These are phyloP conservation scores for Naganishia albida DNA, from an alignment of 1,284 basidiomycete genomes.

Conservation along the genomic window DNA sequence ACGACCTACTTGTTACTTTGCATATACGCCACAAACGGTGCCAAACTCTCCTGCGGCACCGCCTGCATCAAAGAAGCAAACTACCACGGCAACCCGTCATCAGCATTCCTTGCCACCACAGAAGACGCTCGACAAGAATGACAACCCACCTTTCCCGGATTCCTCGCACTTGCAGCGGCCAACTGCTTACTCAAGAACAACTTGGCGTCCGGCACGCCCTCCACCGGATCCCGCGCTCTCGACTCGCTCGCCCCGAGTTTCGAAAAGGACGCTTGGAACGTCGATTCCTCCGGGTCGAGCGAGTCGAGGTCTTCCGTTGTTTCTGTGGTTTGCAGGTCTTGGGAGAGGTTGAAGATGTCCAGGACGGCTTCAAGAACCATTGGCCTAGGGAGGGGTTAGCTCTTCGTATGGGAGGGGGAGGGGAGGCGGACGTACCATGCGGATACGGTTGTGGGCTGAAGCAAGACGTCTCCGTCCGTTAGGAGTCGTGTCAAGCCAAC, in stretches of 20 bases:
- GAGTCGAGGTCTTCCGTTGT: conserved; percentile 58
- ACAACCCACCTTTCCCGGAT: conserved; percentile 45
- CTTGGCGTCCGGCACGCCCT: conserved; percentile 53
- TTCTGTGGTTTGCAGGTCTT: conserved; percentile 60
- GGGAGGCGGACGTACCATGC: conserved; percentile 63
- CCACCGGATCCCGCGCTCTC: conserved; percentile 53
- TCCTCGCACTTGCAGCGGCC: conserved; percentile 43
- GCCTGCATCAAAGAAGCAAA: conserved; percentile 28
- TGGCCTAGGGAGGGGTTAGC: conserved; percentile 58
- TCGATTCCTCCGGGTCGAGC: conserved; percentile 83
- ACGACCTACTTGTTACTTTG: conserved; percentile 26
- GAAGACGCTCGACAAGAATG: no score
- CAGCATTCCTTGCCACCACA: no score
- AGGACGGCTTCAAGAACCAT: conserved; percentile 68
- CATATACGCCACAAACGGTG: conserved; percentile 27
- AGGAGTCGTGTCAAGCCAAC: conserved; percentile 82
- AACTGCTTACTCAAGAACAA: conserved; percentile 51
- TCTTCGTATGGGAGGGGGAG: not conserved
- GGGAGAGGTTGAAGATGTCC: conserved; percentile 73
- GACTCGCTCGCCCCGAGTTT: conserved; percentile 75
- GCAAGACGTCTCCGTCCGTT: conserved; percentile 69
- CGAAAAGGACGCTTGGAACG: conserved; percentile 92
- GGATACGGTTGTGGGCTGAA: conserved; percentile 64
- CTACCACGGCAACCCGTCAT: no score
- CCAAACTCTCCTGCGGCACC: conserved; percentile 25